Conservation (phyloP, 2,329 filamentous ascomycete genomes). For the Huntiella bhutanensis region DNA sequence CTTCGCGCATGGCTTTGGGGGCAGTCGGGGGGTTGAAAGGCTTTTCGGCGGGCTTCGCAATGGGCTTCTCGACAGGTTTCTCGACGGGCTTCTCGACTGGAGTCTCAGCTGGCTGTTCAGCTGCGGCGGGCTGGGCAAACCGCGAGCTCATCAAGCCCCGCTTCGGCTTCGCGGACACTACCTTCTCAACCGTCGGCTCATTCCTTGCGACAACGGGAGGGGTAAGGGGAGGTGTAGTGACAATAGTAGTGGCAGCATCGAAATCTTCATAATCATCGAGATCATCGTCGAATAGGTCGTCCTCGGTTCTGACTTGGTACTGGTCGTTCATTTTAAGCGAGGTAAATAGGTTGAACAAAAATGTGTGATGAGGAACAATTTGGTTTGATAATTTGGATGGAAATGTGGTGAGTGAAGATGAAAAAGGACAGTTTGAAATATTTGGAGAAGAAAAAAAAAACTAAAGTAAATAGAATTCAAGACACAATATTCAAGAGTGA, state of each 20-base stretch:
- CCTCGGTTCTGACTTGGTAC: constrained; percentile 40
- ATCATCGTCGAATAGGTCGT: constrained; percentile 43
- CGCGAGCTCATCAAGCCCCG: no score
- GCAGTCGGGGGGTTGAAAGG: background rate
- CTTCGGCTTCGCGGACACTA: no score
- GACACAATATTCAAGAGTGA: no score
- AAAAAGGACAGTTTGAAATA: no score
- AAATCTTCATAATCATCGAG: constrained; percentile 33
- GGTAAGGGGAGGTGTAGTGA: constrained; percentile 8
- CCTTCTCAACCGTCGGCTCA: constrained; percentile 4
- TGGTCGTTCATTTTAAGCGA: constrained; percentile 34
- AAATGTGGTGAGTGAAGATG: no score
- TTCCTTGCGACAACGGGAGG: constrained; percentile 1
- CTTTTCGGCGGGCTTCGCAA: background rate
- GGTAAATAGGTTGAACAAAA: no score
- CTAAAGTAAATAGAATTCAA: no score
- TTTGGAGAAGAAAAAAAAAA: no score
- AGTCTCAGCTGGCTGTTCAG: background rate
- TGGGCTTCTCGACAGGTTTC: no score
- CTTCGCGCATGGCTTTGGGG: background rate
- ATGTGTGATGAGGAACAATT: no score
- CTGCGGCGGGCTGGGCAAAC: background rate
- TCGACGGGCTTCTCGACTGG: background rate
- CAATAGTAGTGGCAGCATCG: constrained; percentile 13
- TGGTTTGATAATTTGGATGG: no score